These are phyloP conservation scores for Suillus brevipes DNA, from an alignment of 768 basidiomycete genomes.

Conservation along the genomic window DNA sequence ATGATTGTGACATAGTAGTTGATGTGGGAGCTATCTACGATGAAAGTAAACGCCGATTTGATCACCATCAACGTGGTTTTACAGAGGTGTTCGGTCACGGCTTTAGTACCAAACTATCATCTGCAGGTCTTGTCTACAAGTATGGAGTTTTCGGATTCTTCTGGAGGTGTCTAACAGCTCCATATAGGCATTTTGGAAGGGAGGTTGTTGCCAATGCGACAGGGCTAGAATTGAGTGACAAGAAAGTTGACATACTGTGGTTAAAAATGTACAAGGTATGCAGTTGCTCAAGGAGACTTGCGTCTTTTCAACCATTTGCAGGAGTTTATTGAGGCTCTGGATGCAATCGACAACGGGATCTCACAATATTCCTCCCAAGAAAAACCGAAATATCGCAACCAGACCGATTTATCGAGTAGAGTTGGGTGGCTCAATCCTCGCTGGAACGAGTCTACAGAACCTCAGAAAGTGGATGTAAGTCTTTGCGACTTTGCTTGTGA, in stretches of 20 bases:
- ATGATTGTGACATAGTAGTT: slow-evolving; percentile 89
- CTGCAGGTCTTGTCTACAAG: slow-evolving; percentile 97
- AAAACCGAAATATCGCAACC: slow-evolving; percentile 67
- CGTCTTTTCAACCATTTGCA: slow-evolving; percentile 29
- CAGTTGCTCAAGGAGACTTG: not conserved
- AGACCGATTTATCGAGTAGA: slow-evolving; percentile 84
- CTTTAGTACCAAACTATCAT: slow-evolving; percentile 85
- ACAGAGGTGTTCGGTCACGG: slow-evolving; percentile 86
- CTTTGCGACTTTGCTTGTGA: slow-evolving; percentile 6
- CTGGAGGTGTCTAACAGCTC: slow-evolving; percentile 4
- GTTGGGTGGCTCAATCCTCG: slow-evolving; percentile 84
- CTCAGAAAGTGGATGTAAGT: slow-evolving; percentile 73
- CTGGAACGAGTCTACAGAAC: slow-evolving; percentile 83
- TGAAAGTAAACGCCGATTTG: slow-evolving; percentile 73
- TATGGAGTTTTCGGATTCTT: slow-evolving; percentile 34
- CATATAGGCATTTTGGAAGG: slow-evolving; percentile 78
- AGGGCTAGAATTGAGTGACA: slow-evolving; percentile 51
- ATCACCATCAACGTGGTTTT: slow-evolving; percentile 97
- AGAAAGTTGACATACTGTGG: slow-evolving; percentile 75
- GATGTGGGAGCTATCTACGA: slow-evolving; percentile 96
- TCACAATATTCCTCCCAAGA: slow-evolving; percentile 71
- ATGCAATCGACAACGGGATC: slow-evolving; percentile 95
- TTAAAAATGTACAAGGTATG: slow-evolving; percentile 83
- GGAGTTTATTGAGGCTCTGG: slow-evolving; percentile 94
- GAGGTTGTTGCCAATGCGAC: slow-evolving; percentile 74